phyloP scores from a whole-genome alignment of 257 asterid species.

The Parsonsia alboflavescens region DNA sequence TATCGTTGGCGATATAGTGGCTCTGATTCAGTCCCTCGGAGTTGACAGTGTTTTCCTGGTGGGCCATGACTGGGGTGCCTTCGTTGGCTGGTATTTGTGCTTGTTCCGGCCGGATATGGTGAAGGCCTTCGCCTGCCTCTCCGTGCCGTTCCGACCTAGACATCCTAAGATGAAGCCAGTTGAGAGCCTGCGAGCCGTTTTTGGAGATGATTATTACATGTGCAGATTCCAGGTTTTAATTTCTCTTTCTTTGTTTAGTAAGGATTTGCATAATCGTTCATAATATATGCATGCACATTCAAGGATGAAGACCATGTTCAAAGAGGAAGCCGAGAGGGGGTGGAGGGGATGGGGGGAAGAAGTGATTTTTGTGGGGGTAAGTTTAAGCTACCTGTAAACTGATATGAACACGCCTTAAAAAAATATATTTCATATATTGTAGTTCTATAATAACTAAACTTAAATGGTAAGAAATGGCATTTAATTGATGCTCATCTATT shows the following conservation, averaged over 20 bases:
- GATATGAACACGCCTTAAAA: too few relatives aligned
- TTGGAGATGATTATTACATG: constrained; percentile 83
- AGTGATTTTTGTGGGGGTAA: too few relatives aligned
- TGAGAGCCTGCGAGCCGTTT: constrained; percentile 47
- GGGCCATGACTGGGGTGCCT: constrained; percentile 89
- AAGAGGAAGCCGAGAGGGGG: too few relatives aligned
- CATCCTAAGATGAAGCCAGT: constrained; percentile 60
- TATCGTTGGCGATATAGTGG: constrained; percentile 74
- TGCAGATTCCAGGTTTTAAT: constrained; percentile 84
- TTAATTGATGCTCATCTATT: background rate
- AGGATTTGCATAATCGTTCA: background rate
- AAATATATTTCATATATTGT: too few relatives aligned
- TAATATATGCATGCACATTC: too few relatives aligned
- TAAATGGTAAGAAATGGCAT: background rate
- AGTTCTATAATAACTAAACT: background rate
- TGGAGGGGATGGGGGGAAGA: too few relatives aligned
- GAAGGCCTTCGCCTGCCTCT: constrained; percentile 49
- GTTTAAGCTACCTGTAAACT: too few relatives aligned
- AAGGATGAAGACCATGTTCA: too few relatives aligned
- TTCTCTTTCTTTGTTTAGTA: too few relatives aligned
- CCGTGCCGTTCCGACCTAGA: constrained; percentile 79
- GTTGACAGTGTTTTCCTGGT: constrained; percentile 52
- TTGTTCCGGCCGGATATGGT: constrained; percentile 76
- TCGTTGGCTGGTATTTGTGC: constrained; percentile 73
- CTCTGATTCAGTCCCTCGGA: constrained; percentile 45